Percentiles rank a stretch among this genome's conserved stretches.
Conservation (phyloP, 305 asterid species). For the Solanum hybrid region DNA sequence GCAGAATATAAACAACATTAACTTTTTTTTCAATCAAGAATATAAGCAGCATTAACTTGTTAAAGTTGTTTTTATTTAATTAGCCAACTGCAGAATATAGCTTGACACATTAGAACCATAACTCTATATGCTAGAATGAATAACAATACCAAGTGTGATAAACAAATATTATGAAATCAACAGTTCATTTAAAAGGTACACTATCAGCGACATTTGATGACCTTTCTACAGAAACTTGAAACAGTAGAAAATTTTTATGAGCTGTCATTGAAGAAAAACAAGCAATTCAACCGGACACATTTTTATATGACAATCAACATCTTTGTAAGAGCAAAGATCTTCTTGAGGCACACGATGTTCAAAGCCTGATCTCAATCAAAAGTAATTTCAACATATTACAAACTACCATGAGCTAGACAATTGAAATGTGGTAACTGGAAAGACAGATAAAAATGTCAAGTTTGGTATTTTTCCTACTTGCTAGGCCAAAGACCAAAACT, state of each 20-base stretch:
- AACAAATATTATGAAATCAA: neutral
- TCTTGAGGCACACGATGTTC: neutral
- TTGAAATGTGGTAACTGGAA: neutral
- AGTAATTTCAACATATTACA: neutral
- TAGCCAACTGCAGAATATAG: neutral
- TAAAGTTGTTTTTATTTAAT: neutral
- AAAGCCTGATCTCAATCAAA: neutral
- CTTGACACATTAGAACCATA: neutral
- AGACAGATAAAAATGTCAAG: neutral
- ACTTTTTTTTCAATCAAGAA: neutral
- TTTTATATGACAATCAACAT: neutral
- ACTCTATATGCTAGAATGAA: neutral
- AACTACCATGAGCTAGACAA: neutral
- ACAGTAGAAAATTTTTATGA: neutral
- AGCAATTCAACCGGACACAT: neutral
- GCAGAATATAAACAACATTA: constrained; percentile 28
- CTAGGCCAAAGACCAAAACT: neutral
- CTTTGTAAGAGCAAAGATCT: neutral
- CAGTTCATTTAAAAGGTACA: neutral
- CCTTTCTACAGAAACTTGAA: neutral
- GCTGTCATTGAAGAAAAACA: neutral
- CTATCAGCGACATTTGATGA: neutral
- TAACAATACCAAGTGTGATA: neutral
- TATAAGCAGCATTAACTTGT: constrained; percentile 14
- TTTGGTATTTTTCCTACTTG: neutral